Evolutionary conservation across 2,329 filamentous ascomycete genomes (phyloP).

Genomic region (Cytospora chrysosperma): DNA sequence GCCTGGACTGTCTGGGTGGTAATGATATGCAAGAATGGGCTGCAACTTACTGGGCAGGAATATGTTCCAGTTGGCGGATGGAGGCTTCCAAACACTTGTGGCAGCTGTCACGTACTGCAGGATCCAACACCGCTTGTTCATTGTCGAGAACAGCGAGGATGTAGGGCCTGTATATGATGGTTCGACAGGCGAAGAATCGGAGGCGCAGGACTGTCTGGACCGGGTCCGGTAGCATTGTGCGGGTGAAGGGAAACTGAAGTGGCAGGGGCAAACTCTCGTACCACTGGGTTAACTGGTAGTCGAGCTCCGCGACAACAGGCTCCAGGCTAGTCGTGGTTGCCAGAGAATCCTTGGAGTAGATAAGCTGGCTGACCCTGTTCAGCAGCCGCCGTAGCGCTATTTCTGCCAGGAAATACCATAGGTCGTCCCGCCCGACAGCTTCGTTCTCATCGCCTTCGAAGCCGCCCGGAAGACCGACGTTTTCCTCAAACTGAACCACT

Average conservation of each 20-base stretch:
- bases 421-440: slow-evolving; percentile 68
- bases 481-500: slow-evolving; percentile 79
- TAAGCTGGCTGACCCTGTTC: slow-evolving; percentile 75
- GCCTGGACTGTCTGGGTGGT: background rate
- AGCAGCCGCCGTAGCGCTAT: slow-evolving; percentile 75
- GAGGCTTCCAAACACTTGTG: slow-evolving; percentile 80
- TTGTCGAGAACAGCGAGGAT: slow-evolving; percentile 78
- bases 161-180: slow-evolving; percentile 83
- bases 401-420: slow-evolving; percentile 85
- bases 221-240: slow-evolving; percentile 65
- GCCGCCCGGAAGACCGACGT: slow-evolving; percentile 72
- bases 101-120: slow-evolving; percentile 72
- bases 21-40: background rate
- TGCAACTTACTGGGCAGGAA: slow-evolving; percentile 67
- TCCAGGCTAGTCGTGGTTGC: slow-evolving; percentile 71
- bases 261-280: slow-evolving; percentile 74
- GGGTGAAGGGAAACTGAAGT: slow-evolving; percentile 74
- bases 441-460: slow-evolving; percentile 71
- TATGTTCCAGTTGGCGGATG: slow-evolving; percentile 75
- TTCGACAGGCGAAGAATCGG: slow-evolving; percentile 81
- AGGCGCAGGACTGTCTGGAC: slow-evolving; percentile 77
- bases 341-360: slow-evolving; percentile 72
- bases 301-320: slow-evolving; percentile 75
- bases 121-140: slow-evolving; percentile 69
- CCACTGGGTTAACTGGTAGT: slow-evolving; percentile 82